Evolutionary conservation across 208 protist genomes (phyloP).

Genomic region (Plasmodiophora brassicae): DNA sequence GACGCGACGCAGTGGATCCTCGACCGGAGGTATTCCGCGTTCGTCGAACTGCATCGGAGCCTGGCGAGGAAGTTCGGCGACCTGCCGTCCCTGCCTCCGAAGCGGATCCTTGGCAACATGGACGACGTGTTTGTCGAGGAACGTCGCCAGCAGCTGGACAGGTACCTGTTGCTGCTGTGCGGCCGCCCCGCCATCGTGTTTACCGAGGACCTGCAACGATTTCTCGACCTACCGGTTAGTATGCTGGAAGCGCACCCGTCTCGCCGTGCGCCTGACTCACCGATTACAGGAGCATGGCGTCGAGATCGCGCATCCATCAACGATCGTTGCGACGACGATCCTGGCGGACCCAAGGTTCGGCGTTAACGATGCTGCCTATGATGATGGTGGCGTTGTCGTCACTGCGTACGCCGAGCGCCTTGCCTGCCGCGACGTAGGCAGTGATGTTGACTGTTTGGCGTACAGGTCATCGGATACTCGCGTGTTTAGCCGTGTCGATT

Average conservation of each 20-base stretch:
- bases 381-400: not conserved
- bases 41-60: not conserved
- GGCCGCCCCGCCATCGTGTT: not conserved
- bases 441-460: not conserved
- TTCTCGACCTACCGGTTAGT: not conserved
- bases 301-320: not conserved
- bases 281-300: not conserved
- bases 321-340: not conserved
- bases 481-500: not conserved
- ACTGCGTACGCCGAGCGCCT: not conserved
- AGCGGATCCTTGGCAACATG: not conserved
- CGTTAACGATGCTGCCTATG: not conserved
- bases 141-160: not conserved
- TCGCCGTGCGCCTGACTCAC: not conserved
- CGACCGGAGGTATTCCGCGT: not conserved
- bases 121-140: slow-evolving; percentile 3
- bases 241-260: not conserved
- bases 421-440: not conserved
- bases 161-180: not conserved
- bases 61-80: not conserved
- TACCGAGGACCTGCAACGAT: not conserved
- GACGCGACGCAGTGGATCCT: not conserved
- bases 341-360: not conserved
- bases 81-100: not conserved
- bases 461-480: not conserved